phyloP scores from a whole-genome alignment of 2,329 filamentous ascomycete species.

The Trichoderma sp. region DNA sequence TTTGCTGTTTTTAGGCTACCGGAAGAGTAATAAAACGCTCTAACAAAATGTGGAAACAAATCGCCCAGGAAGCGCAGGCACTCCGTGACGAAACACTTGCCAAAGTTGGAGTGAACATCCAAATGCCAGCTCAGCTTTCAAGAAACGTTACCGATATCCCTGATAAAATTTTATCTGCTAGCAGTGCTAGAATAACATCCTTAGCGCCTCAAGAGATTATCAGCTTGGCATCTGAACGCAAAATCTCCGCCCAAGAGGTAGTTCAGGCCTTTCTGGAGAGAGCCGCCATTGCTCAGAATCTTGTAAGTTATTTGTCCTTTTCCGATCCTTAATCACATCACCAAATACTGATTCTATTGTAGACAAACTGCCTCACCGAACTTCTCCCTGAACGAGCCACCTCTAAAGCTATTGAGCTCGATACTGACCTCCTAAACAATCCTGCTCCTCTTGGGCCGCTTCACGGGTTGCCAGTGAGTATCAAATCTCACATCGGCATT shows the following conservation, averaged over 20 bases:
- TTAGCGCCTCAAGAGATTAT: not conserved
- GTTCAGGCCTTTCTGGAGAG: not conserved
- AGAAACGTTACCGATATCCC: not conserved
- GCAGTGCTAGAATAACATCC: not conserved
- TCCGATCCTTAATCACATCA: not conserved
- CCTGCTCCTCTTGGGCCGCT: not conserved
- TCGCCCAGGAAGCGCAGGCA: not conserved
- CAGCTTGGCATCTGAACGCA: not conserved
- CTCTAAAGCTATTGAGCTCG: not conserved
- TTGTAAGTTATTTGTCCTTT: not conserved
- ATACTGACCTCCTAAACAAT: not conserved
- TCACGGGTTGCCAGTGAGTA: not conserved
- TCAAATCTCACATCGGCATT: conserved; percentile 11
- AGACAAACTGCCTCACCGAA: conserved; percentile 3
- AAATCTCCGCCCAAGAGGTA: not conserved
- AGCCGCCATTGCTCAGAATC: not conserved
- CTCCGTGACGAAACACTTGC: not conserved
- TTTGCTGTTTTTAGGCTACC: not conserved
- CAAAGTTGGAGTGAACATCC: not conserved
- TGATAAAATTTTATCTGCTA: not conserved
- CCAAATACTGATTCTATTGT: not conserved
- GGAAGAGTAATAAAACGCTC: not conserved
- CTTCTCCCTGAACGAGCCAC: not conserved
- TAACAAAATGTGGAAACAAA: not conserved
- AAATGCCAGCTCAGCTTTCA: not conserved